Base-by-base conservation (phyloP, 371 early-diverging fungal species). In the Apophysomyces elegans region DNA sequence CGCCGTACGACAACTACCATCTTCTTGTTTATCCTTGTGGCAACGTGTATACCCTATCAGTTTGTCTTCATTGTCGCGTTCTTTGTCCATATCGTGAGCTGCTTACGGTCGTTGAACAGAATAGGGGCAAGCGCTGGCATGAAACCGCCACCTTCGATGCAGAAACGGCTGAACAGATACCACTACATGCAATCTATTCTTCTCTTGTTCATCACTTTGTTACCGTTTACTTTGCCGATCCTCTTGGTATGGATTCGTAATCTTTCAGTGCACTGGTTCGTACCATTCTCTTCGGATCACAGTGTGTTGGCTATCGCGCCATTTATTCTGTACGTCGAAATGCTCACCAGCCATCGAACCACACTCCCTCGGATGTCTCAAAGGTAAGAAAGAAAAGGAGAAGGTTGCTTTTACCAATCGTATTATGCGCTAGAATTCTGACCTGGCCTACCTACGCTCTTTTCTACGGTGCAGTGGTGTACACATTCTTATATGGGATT, bases 51-150 rank as follows among this genome's bases (percentile, higher is more conserved):
- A 21, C 93, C 93, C 1, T 93, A 92, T 74, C 93, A 93, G 69
- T 91, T 92, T 81, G 91, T 90, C 0, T 93, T 91, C 77, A 78
- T 91, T 4, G 88, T 90, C 21, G 90, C 91, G 2, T 90, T 91
- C 64, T 66, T 92, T 35, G 90, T 91, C 8, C 93, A 93, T 60
- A 82, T 87, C 44, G 78, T 90, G 32, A 86, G 87, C 5, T 86
- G 88, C 57, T 77, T 88, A 6, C 78, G 91, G 9, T 83, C 91
- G 2, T 64, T 84, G 61, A 59, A 80, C 18, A 61, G 70, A 16
- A 79, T 77, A 35, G 76, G 76, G 64, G 60, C 65, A 45, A 59
- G 71, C 9, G 86, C 83, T 80, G 77, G 80, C 58, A 14, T 58
- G 35, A 67, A 14, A 37, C 41, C 13, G 58, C 66, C 60, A 62